These are phyloP conservation scores for Fimicolochytrium jonesii DNA, from an alignment of 192 early-diverging fungal species.

Conservation along the genomic window DNA sequence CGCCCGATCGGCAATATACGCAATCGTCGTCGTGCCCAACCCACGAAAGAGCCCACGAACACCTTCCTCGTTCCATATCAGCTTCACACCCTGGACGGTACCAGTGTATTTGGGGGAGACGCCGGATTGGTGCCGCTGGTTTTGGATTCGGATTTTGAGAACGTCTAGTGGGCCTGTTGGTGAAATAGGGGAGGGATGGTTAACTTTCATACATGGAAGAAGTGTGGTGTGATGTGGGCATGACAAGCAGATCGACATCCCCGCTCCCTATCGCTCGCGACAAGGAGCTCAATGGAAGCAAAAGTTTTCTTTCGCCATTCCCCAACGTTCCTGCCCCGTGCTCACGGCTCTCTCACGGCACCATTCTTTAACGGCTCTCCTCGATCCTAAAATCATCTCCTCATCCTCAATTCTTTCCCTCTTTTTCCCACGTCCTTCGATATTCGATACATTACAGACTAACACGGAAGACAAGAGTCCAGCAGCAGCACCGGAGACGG, in stretches of 20 bases:
- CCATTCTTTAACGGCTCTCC: too few species aligned
- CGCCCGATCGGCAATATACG: slow-evolving; percentile 87
- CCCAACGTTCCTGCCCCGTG: not conserved
- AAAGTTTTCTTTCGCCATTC: not conserved
- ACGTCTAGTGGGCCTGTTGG: slow-evolving; percentile 78
- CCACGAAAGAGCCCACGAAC: slow-evolving; percentile 86
- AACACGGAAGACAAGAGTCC: slow-evolving; percentile 32
- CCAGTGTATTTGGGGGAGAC: slow-evolving; percentile 50
- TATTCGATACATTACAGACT: slow-evolving; percentile 22
- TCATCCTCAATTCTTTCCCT: too few species aligned
- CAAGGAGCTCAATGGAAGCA: not conserved
- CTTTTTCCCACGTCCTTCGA: too few species aligned
- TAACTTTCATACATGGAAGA: too few species aligned
- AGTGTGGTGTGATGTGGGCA: not conserved
- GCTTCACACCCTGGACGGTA: slow-evolving; percentile 60
- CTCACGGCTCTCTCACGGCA: too few species aligned
- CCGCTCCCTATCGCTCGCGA: not conserved
- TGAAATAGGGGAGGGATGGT: too few species aligned
- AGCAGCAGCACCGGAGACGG: slow-evolving; percentile 77
- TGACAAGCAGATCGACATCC: not conserved
- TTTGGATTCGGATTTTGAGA: slow-evolving; percentile 90
- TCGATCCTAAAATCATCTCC: too few species aligned
- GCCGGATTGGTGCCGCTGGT: slow-evolving; percentile 52
- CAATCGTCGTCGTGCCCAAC: slow-evolving; percentile 78
- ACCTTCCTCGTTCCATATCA: slow-evolving; percentile 78